These are phyloP conservation scores for Brassica nigra DNA, from an alignment of 345 rosid species.

Conservation along the genomic window DNA sequence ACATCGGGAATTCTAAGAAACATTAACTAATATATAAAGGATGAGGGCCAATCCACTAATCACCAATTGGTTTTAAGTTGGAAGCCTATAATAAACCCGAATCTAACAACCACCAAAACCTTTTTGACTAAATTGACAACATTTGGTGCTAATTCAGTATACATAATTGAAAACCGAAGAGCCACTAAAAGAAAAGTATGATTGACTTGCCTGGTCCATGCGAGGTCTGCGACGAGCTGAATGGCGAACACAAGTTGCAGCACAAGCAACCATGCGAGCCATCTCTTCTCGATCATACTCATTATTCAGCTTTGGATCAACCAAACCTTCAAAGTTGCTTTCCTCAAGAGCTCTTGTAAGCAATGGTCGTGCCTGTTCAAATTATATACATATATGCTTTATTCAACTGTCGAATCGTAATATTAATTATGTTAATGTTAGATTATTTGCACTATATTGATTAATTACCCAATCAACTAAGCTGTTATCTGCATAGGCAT, in stretches of 20 bases:
- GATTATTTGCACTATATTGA: constrained; percentile 8
- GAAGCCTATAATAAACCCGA: too few species aligned
- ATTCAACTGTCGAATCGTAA: background rate
- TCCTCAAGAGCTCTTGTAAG: constrained; percentile 57
- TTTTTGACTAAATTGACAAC: background rate
- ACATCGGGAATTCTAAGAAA: too few species aligned
- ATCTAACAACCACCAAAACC: background rate
- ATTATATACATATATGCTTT: constrained; percentile 12
- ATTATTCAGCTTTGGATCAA: constrained; percentile 56
- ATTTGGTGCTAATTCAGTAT: background rate
- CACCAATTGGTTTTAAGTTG: too few species aligned
- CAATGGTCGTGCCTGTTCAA: constrained; percentile 70
- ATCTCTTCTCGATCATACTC: constrained; percentile 60
- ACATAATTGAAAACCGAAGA: background rate
- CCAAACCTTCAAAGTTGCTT: constrained; percentile 56
- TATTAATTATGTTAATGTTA: background rate
- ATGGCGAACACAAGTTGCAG: constrained; percentile 79
- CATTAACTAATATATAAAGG: too few species aligned
- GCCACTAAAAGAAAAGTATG: background rate
- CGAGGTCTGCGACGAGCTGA: constrained; percentile 79
- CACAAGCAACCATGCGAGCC: constrained; percentile 75
- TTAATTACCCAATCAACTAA: constrained; percentile 87
- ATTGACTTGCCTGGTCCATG: constrained; percentile 64
- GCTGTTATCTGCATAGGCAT: constrained; percentile 59
- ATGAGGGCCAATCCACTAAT: too few species aligned